Percentiles rank a stretch among this genome's conserved stretches.
These are phyloP conservation scores for Microbotryomycetes sp. DNA, from an alignment of 1,284 basidiomycete species.

Conservation along the genomic window DNA sequence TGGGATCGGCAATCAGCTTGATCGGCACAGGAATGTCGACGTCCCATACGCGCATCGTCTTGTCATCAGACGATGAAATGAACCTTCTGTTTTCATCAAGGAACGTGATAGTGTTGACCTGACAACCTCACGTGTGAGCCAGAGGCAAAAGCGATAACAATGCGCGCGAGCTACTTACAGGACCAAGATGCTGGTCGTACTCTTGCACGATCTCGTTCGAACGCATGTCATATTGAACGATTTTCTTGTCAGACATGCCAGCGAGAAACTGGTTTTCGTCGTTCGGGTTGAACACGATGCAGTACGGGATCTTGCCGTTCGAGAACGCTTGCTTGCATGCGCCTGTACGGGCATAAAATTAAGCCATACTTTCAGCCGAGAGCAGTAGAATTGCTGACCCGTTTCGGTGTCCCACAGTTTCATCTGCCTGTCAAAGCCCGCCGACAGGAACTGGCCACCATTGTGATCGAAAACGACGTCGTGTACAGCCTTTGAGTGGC, in stretches of 20 bases:
- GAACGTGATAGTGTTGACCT: constrained; percentile 86
- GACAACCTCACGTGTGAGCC: background rate
- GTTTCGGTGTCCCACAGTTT: constrained; percentile 99
- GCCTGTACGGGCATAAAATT: constrained; percentile 43
- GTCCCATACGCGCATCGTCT: constrained; percentile 93
- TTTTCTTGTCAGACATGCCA: constrained; percentile 99
- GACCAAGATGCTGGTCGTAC: constrained; percentile 96
- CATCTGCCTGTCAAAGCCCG: constrained; percentile 91
- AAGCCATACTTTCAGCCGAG: too few species aligned
- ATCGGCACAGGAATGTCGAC: constrained; percentile 60
- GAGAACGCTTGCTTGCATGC: constrained; percentile 92
- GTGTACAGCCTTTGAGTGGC: constrained; percentile 92
- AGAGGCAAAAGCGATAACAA: too few species aligned
- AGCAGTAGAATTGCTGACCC: too few species aligned
- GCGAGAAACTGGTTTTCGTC: constrained; percentile 95
- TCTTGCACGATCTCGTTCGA: constrained; percentile 92
- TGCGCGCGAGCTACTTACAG: constrained; percentile 49
- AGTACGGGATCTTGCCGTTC: constrained; percentile 94
- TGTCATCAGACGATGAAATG: constrained; percentile 97
- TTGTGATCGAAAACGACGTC: constrained; percentile 92
- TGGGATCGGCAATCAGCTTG: constrained; percentile 98
- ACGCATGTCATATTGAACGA: constrained; percentile 92
- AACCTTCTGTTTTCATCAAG: constrained; percentile 93
- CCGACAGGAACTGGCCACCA: constrained; percentile 81
- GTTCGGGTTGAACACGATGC: constrained; percentile 90